phyloP scores from a whole-genome alignment of 768 basidiomycete genomes.

The Trametes cingulata region DNA sequence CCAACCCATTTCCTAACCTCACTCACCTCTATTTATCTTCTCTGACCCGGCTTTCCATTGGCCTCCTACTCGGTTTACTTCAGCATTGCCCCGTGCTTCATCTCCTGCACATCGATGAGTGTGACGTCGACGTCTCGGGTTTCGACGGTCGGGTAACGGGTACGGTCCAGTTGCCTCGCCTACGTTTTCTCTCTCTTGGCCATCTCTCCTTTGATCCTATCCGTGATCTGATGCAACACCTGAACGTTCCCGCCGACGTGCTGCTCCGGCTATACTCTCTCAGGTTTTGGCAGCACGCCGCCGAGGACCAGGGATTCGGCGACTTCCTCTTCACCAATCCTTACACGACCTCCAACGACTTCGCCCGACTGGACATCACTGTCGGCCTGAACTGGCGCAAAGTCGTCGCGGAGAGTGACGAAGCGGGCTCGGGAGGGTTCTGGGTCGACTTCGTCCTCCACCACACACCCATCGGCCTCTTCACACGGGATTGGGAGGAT shows the following conservation, averaged over 20 bases:
- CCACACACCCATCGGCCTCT: too few species aligned
- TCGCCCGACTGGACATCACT: background rate
- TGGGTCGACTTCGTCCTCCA: slow-evolving; percentile 1
- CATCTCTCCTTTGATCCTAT: background rate
- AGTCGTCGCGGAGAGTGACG: background rate
- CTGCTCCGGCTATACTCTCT: background rate
- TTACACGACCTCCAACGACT: background rate
- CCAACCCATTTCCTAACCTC: background rate
- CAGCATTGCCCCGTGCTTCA: background rate
- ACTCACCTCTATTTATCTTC: background rate
- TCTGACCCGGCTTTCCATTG: background rate
- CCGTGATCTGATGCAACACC: background rate
- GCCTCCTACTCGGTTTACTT: background rate
- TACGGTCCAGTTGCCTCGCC: background rate
- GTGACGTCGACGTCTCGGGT: background rate
- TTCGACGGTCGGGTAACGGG: background rate
- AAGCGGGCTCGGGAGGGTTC: background rate
- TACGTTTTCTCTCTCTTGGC: background rate
- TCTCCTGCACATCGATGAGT: background rate
- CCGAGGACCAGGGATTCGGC: background rate
- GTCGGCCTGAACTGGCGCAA: background rate
- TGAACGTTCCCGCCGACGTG: background rate
- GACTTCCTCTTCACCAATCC: background rate
- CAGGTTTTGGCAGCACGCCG: background rate
- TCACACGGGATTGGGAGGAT: background rate